A percentile compares a stretch with the other conserved stretches of the same genome.
phyloP scores from a whole-genome alignment of 352 stramenopile genomes.

The Phytophthora europaea region DNA sequence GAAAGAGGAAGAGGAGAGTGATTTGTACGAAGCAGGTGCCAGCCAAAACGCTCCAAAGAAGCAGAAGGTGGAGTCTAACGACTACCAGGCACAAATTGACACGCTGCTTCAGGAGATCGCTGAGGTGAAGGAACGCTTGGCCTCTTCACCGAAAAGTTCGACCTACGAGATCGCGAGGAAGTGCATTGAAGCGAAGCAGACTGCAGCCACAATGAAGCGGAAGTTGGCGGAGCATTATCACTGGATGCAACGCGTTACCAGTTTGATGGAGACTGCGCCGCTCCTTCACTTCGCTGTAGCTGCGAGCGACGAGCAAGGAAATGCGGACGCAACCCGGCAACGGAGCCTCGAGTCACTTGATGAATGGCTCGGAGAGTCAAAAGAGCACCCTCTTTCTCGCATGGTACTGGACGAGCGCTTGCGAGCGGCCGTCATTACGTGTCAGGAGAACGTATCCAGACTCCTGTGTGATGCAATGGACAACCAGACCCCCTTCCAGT shows the following conservation, averaged over 20 bases:
- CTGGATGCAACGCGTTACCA: slow-evolving; percentile 61
- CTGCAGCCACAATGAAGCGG: slow-evolving; percentile 41
- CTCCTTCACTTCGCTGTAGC: slow-evolving; percentile 47
- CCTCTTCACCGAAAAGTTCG: not conserved
- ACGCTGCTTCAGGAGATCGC: slow-evolving; percentile 48
- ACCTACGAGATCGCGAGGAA: slow-evolving; percentile 26
- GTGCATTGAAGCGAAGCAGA: slow-evolving; percentile 51
- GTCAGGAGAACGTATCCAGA: slow-evolving; percentile 42
- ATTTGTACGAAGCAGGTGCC: slow-evolving; percentile 12
- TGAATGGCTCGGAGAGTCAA: slow-evolving; percentile 32
- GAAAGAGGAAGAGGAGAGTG: slow-evolving; percentile 9
- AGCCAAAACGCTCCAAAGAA: slow-evolving; percentile 51
- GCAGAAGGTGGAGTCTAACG: slow-evolving; percentile 54
- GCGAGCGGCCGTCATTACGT: slow-evolving; percentile 27
- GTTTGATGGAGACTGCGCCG: slow-evolving; percentile 61
- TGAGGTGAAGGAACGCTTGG: slow-evolving; percentile 37
- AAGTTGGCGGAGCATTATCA: slow-evolving; percentile 62
- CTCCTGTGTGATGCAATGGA: slow-evolving; percentile 43
- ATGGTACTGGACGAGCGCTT: slow-evolving; percentile 51
- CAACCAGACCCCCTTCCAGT: slow-evolving; percentile 27
- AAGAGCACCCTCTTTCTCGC: slow-evolving; percentile 30
- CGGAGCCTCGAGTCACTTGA: slow-evolving; percentile 33
- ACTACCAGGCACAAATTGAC: slow-evolving; percentile 46
- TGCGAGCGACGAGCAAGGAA: not conserved
- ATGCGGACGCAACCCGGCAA: not conserved